A percentile compares a stretch with the other conserved stretches of the same genome.
Conservation (phyloP, 164 flowering plant genomes). For the Nelumbo lutea region DNA sequence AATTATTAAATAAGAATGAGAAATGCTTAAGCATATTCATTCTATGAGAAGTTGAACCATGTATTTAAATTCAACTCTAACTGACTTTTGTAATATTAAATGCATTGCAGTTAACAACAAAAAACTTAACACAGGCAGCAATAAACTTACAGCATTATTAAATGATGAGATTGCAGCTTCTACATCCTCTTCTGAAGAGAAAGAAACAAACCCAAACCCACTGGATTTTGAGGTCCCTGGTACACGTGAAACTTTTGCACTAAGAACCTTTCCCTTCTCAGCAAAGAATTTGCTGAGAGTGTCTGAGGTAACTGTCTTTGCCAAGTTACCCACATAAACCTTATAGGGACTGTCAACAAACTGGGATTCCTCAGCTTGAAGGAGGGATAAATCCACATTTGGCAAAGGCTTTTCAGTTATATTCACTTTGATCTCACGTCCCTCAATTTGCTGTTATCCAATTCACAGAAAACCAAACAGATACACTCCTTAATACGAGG, state of each 20-base stretch:
- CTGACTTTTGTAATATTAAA: no score
- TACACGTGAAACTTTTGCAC: conserved; percentile 75
- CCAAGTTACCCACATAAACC: conserved; percentile 96
- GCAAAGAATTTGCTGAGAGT: conserved; percentile 62
- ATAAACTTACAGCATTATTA: conserved; percentile 67
- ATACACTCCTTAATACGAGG: conserved; percentile 3
- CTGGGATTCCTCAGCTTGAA: conserved; percentile 70
- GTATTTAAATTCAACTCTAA: no score
- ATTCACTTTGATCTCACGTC: conserved; percentile 84
- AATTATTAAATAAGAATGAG: no score
- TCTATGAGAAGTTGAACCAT: no score
- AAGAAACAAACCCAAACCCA: conserved; percentile 88
- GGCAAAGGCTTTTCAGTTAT: conserved; percentile 77
- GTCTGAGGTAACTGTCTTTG: conserved; percentile 78
- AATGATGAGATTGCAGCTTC: conserved; percentile 76
- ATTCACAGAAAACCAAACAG: conserved; percentile 4
- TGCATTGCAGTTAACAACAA: no score
- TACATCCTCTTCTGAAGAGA: conserved; percentile 84
- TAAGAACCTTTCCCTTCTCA: conserved; percentile 73
- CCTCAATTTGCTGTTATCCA: conserved; percentile 67
- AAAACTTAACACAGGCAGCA: neutral
- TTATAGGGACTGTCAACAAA: conserved; percentile 85
- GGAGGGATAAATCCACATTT: conserved; percentile 31
- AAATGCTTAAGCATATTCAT: no score
- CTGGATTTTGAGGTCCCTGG: conserved; percentile 89